Base-by-base conservation (phyloP, 495 filamentous ascomycete genomes). In the Trypethelium eluteriae region DNA sequence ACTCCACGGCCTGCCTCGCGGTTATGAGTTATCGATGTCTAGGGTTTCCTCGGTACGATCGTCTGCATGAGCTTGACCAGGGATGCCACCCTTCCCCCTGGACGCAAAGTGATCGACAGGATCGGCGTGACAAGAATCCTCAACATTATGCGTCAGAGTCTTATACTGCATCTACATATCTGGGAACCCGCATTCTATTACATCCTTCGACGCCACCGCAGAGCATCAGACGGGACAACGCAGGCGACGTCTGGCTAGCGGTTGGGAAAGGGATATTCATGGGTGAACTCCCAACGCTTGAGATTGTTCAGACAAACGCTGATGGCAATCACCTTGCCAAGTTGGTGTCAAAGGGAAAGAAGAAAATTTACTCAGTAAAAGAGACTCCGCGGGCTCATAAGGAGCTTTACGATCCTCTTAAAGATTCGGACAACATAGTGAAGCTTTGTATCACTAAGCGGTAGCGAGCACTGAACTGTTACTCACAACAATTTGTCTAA, bases 391-490 rank as follows among this genome's bases (percentile, higher is more conserved):
- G 34, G 32, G 18, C 18, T 32, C 53, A 59, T 14, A 36, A 59
- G 32, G 53, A 59, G 14, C 32, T 2, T 4, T 6, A 34, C 53
- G 53, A 59, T 36, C 53, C 53, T n/a, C 36, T 32, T 7, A 14
- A 34, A 9, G 36, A 59, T 59, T 59, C 53, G 32, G 53, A 32
- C 2, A 59, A 59, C 53, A 7, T 59, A 7, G 53, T 59, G 6
- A 32, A 59, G 32, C 53, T 59, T 14, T 59, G 53, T 59, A 36
- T 59, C 32, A 59, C 53, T n/a, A n/a, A n/a, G n/a, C n/a, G n/a
- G n/a, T n/a, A n/a, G n/a, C n/a, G n/a, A n/a, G n/a, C n/a, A n/a
- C n/a, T n/a, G n/a, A n/a, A n/a, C n/a, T n/a, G n/a, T n/a, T n/a
- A n/a, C n/a, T n/a, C n/a, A n/a, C n/a, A n/a, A n/a, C n/a, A n/a